Base-by-base conservation (phyloP, 192 early-diverging fungal genomes). In the Martensiomyces pterosporus region DNA sequence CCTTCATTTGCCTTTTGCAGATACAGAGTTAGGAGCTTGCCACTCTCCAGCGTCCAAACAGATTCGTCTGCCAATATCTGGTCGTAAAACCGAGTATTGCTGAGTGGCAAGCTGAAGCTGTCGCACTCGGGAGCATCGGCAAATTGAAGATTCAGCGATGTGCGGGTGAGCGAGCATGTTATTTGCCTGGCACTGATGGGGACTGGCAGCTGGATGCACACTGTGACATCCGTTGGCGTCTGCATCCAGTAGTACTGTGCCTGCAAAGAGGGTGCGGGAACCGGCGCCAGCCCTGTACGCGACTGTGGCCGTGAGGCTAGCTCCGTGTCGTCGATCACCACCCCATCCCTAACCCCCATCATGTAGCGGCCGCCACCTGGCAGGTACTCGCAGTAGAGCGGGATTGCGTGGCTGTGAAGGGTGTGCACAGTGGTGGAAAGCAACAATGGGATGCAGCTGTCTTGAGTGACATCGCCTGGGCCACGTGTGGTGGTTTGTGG, bases 171-270 rank as follows among this genome's bases (percentile, higher is more conserved):
- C 36, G 73, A 72, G 67, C 85, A 89, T 16, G 49, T 27, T 32
- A 89, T 64, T 38, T 81, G 82, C 1, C 57, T 59, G 4, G 80
- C 77, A 8, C 60, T 64, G 22, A 83, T 76, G 17, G 59, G 52
- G 2, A 17, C 40, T 1, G 84, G 83, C 15, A 89, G 54, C 23
- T 74, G 54, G 24, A 86, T 80, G 39, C 73, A 75, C 21, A 89
- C 51, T 0, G 83, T 84, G 38, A 89, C 66, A 27, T 89, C 87
- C 8, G 64, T 64, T 6, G 67, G 48, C 4, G 81, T 79, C 33
- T 89, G 87, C 2, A 62, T 81, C 87, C 87, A 89, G 47, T 79
- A 73, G 58, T 89, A 89, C 3, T 62, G 72, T 1, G 56, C 55
- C 7, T 24, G 50, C 19, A 17, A 49, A 21, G 29, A 8, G 7